Conservation (phyloP, 2,329 filamentous ascomycete species). For the Epichloe scottii region DNA sequence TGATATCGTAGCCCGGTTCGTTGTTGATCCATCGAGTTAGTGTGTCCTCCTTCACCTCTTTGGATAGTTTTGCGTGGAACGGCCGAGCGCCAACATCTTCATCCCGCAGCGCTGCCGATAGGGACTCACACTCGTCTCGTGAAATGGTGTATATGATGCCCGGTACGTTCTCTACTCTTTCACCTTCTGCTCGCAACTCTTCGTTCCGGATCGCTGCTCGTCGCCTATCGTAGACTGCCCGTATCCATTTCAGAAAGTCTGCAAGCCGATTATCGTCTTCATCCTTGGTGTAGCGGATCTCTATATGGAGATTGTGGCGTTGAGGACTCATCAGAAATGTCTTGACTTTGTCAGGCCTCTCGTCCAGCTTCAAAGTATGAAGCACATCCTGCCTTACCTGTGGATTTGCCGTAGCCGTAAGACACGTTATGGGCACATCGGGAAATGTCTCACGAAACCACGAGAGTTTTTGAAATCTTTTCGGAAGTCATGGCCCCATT, state of each 20-base stretch:
- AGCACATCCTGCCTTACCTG: conserved; percentile 77
- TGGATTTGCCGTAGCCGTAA: conserved; percentile 81
- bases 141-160: conserved; percentile 74
- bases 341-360: conserved; percentile 44
- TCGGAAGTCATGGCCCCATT: conserved; percentile 98
- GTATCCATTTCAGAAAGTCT: conserved; percentile 68
- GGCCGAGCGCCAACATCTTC: conserved; percentile 63
- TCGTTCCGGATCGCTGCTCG: conserved; percentile 42
- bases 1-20: conserved; percentile 69
- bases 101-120: conserved; percentile 51
- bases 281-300: conserved; percentile 72
- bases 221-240: conserved; percentile 57
- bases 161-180: conserved; percentile 51
- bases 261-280: conserved; percentile 59
- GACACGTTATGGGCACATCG: conserved; percentile 78
- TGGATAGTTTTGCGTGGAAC: conserved; percentile 58
- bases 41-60: conserved; percentile 58
- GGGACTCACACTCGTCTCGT: conserved; percentile 59
- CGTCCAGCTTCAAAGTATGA: conserved; percentile 55
- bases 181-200: conserved; percentile 41
- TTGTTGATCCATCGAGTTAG: conserved; percentile 61
- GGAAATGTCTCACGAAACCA: conserved; percentile 79
- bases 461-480: conserved; percentile 72
- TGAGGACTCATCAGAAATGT: conserved; percentile 75
- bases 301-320: conserved; percentile 78